Evolutionary conservation across 169 alveolate species (phyloP).

Genomic region (Neospora caninum): DNA sequence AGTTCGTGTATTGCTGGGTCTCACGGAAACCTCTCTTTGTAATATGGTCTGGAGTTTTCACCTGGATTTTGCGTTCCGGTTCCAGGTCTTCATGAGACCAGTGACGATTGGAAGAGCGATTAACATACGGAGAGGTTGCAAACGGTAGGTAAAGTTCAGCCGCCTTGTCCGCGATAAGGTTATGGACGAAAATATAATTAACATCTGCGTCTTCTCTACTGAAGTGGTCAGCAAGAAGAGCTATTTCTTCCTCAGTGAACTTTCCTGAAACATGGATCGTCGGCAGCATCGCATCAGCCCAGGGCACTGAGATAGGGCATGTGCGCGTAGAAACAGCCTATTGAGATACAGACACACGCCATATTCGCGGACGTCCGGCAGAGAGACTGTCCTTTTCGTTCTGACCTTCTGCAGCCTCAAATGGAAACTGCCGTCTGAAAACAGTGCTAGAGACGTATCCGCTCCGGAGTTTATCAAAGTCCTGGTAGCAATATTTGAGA

Average conservation of each 20-base stretch:
- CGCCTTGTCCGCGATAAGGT: not conserved
- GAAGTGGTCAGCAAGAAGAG: slow-evolving; percentile 16
- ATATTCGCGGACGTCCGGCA: no score
- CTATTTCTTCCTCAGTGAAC: slow-evolving; percentile 27
- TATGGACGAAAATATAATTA: not conserved
- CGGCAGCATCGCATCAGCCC: not conserved
- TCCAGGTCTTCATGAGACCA: not conserved
- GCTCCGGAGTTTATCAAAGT: slow-evolving; percentile 18
- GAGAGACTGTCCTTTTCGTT: no score
- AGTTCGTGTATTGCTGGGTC: no score
- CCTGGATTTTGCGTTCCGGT: slow-evolving; percentile 30
- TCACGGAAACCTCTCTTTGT: no score
- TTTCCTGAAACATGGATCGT: not conserved
- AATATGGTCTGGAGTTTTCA: not conserved
- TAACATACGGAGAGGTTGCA: slow-evolving; percentile 24
- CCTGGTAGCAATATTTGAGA: slow-evolving; percentile 33
- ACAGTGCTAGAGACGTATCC: slow-evolving; percentile 12
- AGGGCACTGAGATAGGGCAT: not conserved
- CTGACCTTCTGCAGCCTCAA: slow-evolving; percentile 31
- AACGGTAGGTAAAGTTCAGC: not conserved
- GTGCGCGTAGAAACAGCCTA: not conserved
- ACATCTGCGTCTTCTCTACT: slow-evolving; percentile 12
- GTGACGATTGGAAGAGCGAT: not conserved
- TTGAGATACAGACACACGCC: no score
- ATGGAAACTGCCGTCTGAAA: not conserved